These are phyloP conservation scores for Phytophthora foliorum DNA, from an alignment of 352 stramenopile species.

Conservation along the genomic window DNA sequence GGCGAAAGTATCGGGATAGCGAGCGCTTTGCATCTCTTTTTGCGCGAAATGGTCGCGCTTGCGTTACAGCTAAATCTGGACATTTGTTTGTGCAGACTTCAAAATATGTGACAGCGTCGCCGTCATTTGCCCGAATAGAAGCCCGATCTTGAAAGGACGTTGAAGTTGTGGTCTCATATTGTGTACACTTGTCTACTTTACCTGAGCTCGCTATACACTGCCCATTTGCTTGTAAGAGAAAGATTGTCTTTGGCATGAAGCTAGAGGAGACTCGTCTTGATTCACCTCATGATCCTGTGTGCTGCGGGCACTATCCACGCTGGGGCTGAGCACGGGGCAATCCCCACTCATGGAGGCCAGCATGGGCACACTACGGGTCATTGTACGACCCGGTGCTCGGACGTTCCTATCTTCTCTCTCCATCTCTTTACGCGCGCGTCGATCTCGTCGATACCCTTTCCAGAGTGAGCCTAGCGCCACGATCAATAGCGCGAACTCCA, in stretches of 20 bases:
- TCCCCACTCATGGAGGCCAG: slow-evolving; percentile 27
- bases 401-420: slow-evolving; percentile 17
- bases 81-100: no score
- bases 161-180: slow-evolving; percentile 4
- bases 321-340: slow-evolving; percentile 18
- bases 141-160: slow-evolving; percentile 27
- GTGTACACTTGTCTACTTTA: slow-evolving; percentile 1
- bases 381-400: slow-evolving; percentile 1
- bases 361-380: slow-evolving; percentile 30
- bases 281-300: slow-evolving; percentile 1
- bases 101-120: slow-evolving; percentile 14
- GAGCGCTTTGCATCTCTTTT: no score
- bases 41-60: neutral
- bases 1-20: no score
- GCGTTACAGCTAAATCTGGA: slow-evolving; percentile 1
- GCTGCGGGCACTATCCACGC: slow-evolving; percentile 5
- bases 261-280: neutral
- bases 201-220: neutral
- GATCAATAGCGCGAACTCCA: slow-evolving; percentile 28
- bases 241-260: slow-evolving; percentile 10
- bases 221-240: slow-evolving; percentile 18
- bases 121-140: slow-evolving; percentile 16
- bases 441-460: slow-evolving; percentile 4
- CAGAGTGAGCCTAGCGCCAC: slow-evolving; percentile 24
- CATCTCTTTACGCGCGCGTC: slow-evolving; percentile 6